These are phyloP conservation scores for Selenicereus undatus DNA, from an alignment of 148 eudicot genomes.

Conservation along the genomic window DNA sequence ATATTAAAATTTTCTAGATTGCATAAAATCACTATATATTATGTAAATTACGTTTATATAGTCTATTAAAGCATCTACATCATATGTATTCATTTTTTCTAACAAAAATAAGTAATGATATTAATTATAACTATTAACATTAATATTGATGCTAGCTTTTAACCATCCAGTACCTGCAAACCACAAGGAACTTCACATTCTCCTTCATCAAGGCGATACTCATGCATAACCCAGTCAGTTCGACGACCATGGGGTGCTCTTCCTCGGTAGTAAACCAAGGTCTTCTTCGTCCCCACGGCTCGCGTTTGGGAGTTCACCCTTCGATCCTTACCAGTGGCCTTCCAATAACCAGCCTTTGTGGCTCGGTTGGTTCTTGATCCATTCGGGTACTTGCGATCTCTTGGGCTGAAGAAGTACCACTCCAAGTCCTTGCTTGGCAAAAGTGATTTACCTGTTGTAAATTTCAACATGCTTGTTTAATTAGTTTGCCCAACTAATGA, in stretches of 20 bases:
- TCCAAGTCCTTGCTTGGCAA: slow-evolving; percentile 86
- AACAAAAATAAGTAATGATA: no score
- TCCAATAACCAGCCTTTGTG: slow-evolving; percentile 87
- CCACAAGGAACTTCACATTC: slow-evolving; percentile 66
- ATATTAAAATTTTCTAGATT: no score
- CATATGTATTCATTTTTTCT: no score
- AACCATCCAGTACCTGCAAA: slow-evolving; percentile 40
- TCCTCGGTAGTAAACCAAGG: slow-evolving; percentile 85
- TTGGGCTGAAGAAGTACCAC: slow-evolving; percentile 89
- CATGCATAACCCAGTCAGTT: slow-evolving; percentile 93
- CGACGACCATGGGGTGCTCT: slow-evolving; percentile 85
- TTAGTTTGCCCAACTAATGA: no score
- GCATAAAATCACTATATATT: no score
- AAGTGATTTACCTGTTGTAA: slow-evolving; percentile 60
- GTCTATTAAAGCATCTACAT: no score
- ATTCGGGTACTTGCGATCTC: slow-evolving; percentile 82
- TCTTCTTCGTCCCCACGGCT: slow-evolving; percentile 84
- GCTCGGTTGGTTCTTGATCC: slow-evolving; percentile 93
- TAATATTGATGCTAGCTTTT: no score
- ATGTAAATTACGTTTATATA: no score
- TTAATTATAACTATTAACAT: no score
- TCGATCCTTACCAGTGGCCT: slow-evolving; percentile 85
- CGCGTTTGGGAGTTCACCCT: slow-evolving; percentile 68
- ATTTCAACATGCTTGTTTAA: no score
- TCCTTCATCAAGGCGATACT: slow-evolving; percentile 79